Conservation (phyloP, 352 stramenopile species). For the Globisporangium spinosum region DNA sequence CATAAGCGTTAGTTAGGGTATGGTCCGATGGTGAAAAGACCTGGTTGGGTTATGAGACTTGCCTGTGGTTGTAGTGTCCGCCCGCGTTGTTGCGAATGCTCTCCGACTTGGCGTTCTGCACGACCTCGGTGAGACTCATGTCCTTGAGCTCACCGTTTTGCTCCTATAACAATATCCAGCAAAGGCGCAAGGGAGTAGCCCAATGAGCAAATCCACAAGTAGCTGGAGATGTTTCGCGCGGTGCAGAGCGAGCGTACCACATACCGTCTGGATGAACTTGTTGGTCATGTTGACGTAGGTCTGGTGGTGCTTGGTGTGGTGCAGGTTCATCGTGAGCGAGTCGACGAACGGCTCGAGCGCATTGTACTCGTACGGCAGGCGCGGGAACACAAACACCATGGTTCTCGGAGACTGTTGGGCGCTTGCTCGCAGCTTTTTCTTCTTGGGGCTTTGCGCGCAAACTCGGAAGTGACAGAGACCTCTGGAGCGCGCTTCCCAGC, state of each 20-base stretch:
- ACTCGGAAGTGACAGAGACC: background rate
- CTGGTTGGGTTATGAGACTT: background rate
- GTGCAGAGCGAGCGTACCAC: background rate
- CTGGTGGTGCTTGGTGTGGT: slow-evolving; percentile 63
- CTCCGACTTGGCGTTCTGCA: slow-evolving; percentile 30
- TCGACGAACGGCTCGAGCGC: slow-evolving; percentile 51
- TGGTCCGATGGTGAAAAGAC: background rate
- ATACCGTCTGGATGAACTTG: slow-evolving; percentile 42
- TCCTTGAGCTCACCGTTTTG: slow-evolving; percentile 11
- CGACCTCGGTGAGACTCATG: slow-evolving; percentile 30
- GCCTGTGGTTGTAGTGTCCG: slow-evolving; percentile 38
- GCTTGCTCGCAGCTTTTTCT: background rate
- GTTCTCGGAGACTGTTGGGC: background rate
- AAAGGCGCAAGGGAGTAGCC: background rate
- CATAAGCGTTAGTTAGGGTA: background rate
- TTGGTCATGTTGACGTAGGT: slow-evolving; percentile 40
- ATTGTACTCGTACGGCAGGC: slow-evolving; percentile 52
- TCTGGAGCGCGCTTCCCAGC: no score
- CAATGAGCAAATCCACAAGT: no score
- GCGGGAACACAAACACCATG: slow-evolving; percentile 31
- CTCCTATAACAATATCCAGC: background rate
- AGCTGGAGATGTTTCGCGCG: no score
- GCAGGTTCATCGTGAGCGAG: slow-evolving; percentile 49
- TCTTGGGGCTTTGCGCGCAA: background rate
- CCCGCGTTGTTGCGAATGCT: slow-evolving; percentile 40